These are phyloP conservation scores for Fusarium abutilonis DNA, from an alignment of 2,329 filamentous ascomycete species.

Conservation along the genomic window DNA sequence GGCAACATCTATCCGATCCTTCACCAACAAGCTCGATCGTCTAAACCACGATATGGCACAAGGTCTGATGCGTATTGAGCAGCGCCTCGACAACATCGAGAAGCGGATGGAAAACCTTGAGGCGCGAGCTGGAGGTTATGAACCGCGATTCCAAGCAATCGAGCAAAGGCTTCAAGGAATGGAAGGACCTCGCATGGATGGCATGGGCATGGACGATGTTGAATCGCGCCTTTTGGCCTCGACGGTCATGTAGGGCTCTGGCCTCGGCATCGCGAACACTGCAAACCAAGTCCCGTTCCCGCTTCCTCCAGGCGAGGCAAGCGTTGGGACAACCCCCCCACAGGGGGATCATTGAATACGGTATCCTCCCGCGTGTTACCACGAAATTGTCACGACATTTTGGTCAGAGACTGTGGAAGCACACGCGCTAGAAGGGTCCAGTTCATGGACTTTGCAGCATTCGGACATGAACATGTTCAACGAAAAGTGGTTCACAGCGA, in stretches of 20 bases:
- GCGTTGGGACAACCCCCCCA: neutral
- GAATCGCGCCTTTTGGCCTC: constrained; percentile 57
- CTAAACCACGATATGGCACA: constrained; percentile 66
- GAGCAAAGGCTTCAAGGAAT: constrained; percentile 56
- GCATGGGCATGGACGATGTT: constrained; percentile 58
- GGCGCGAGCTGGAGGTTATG: constrained; percentile 54
- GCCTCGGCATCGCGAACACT: constrained; percentile 23
- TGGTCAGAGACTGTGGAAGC: constrained; percentile 6
- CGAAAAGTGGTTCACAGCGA: constrained; percentile 27
- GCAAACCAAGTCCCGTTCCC: neutral
- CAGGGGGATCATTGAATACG: constrained; percentile 19
- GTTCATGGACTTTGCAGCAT: constrained; percentile 25
- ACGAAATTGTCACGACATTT: neutral
- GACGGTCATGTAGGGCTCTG: constrained; percentile 54
- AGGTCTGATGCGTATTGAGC: constrained; percentile 62
- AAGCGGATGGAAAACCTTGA: constrained; percentile 67
- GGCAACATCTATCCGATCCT: constrained; percentile 65
- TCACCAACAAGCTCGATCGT: constrained; percentile 69
- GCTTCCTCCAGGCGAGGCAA: constrained; percentile 19
- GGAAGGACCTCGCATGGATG: constrained; percentile 56
- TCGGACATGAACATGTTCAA: constrained; percentile 15
- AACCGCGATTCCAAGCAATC: constrained; percentile 57
- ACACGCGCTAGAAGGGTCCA: constrained; percentile 1
- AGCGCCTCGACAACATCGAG: constrained; percentile 61
- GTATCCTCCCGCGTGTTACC: constrained; percentile 8